Evolutionary conservation across 805 yeast species (phyloP), one percentile per base, ranked within the genome.

Genomic region (Blastobotrys parvus): DNA sequence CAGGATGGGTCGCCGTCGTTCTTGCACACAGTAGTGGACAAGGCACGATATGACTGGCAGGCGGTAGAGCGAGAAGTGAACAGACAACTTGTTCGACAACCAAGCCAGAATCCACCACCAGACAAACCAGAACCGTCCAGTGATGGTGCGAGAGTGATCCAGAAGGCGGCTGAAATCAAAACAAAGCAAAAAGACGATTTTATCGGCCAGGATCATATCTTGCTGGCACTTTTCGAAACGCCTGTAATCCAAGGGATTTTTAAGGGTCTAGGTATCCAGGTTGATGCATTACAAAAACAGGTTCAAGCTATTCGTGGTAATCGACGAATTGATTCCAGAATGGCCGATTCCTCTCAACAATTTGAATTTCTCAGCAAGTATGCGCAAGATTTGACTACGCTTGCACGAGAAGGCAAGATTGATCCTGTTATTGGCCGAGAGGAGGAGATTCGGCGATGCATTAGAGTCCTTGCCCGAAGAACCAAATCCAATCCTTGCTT

Each of bases 361-460:
- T 78, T 75, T 51, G 98, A 92, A 62, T 92, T 86, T 57, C 69
- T 92, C 55, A 68, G 75, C 47, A 92, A 92, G 61, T 92, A 92
- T 63, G 95, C 97, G 46, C 76, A 82, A 52, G 97, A 92, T 63
- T 75, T 92, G 71, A 92, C 98, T 1, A 94, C 86, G 56, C 79
- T 78, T 62, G 98, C 98, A 8, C 72, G 94, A 51, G 80, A 83
- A 59, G 98, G 98, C 59, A 87, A 85, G 61, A 78, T 92, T 46
- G 98, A 92, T 64, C 98, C 98, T 3, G 98, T 92, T 35, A 92
- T 92, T 60, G 98, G 98, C 44, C 83, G 98, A 69, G 98, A 92
- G 63, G 98, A 92, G 65, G 98, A 92, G 68, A 92, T 92, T 53
- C 77, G 97, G 67, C 75, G 97, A 52, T 86, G 95, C 25, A 90